A percentile compares a stretch with the other conserved stretches of the same genome.
Evolutionary conservation across 352 stramenopile genomes (phyloP).

Genomic region (Halophytophthora batemanensis): DNA sequence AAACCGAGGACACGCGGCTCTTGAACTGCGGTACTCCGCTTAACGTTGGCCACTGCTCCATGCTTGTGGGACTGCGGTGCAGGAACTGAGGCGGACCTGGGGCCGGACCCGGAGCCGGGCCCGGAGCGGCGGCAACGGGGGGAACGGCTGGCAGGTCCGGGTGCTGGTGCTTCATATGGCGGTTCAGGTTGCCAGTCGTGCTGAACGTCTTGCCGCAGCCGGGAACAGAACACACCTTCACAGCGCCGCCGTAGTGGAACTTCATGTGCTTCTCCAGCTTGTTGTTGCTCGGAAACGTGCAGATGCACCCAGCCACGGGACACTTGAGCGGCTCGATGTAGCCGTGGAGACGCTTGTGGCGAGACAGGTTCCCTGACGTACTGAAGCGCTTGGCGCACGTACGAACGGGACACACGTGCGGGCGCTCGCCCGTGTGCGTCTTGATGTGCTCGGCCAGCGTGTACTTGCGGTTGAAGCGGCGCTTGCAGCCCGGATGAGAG

Average conservation of each 20-base stretch:
- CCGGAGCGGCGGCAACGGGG: not conserved
- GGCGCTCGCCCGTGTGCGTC: slow-evolving; percentile 29
- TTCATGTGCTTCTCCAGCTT: slow-evolving; percentile 34
- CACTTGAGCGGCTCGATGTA: slow-evolving; percentile 24
- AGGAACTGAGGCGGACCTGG: slow-evolving; percentile 11
- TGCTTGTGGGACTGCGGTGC: slow-evolving; percentile 26
- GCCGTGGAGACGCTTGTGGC: slow-evolving; percentile 35
- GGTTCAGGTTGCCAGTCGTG: slow-evolving; percentile 47
- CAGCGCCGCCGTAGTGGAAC: slow-evolving; percentile 26
- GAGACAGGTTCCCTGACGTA: slow-evolving; percentile 39
- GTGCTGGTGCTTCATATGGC: slow-evolving; percentile 28
- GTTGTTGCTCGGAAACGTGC: slow-evolving; percentile 18
- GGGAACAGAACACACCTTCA: slow-evolving; percentile 29
- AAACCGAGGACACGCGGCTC: slow-evolving; percentile 8
- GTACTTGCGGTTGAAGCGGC: slow-evolving; percentile 30
- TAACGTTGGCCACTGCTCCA: slow-evolving; percentile 22
- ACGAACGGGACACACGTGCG: slow-evolving; percentile 25
- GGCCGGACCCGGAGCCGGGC: too few species aligned
- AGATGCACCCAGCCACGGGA: slow-evolving; percentile 17
- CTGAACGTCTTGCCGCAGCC: slow-evolving; percentile 50
- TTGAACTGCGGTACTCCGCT: slow-evolving; percentile 19
- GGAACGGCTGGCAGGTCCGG: not conserved
- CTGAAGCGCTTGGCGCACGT: slow-evolving; percentile 43
- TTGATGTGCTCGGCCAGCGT: slow-evolving; percentile 37
- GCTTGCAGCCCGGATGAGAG: slow-evolving; percentile 17